Base-by-base conservation (phyloP, 177 flowering plant species). In the Vitis hybrid region DNA sequence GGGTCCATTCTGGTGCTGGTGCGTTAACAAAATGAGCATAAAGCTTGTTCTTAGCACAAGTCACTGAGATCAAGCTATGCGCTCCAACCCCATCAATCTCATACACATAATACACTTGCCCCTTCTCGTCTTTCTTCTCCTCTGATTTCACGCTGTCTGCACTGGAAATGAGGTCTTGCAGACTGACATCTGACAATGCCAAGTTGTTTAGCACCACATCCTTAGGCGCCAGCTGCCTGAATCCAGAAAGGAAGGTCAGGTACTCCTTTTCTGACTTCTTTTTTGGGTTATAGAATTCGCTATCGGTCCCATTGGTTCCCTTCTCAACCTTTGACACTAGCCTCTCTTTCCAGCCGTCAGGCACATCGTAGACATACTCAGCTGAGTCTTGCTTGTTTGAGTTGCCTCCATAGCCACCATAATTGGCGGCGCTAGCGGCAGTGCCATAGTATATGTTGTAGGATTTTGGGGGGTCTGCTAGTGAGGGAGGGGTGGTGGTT, bases 271-370 rank as follows among this genome's bases (percentile, higher is more conserved):
- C 98, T 0, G 87, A 8, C 69, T 72, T 82, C 83, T 89, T 92
- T 78, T 87, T 92, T 4, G 98, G 98, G 73, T 94, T 94, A 76
- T 85, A 89, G 79, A 94, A 94, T 64, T 92, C 98, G 73, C 95
- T 91, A 74, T 94, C 98, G 3, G 98, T 94, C 2, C 98, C 98
- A 62, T 94, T 94, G 3, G 98, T 94, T 3, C 98, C 98, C 77
- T 94, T 94, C 76, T 91, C 94, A 3, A 94, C 88, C 68, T 94
- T 94, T 1, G 98, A 92, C 1, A 94, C 93, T 45, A 84, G 68
- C 2, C 90, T 75, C 70, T 94, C 97, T 63, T 92, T 94, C 98
- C 98, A 92, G 0, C 97, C 97, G 0, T 89, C 86, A 0, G 98
- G 98, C 9, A 94, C 95, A 13, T 91, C 95, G 76, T 92, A 94